phyloP scores from a whole-genome alignment of 768 basidiomycete species.

The Suillus alpinus region DNA sequence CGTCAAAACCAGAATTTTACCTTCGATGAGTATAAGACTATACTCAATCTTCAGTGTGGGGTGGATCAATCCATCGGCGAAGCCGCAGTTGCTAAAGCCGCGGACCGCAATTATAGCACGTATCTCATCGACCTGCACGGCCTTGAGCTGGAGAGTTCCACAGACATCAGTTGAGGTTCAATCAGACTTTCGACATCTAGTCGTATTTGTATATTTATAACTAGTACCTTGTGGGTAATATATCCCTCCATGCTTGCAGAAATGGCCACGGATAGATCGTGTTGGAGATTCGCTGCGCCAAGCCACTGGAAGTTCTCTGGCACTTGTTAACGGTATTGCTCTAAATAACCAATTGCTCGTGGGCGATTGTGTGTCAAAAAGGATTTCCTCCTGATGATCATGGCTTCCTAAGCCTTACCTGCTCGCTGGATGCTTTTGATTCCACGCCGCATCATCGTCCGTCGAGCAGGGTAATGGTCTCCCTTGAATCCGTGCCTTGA shows the following conservation, averaged over 20 bases:
- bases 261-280: background rate
- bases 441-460: conserved; percentile 36
- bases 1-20: conserved; percentile 62
- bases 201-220: conserved; percentile 4
- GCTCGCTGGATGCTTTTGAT: conserved; percentile 10
- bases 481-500: conserved; percentile 15
- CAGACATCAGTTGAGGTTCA: conserved; percentile 30
- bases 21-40: conserved; percentile 91
- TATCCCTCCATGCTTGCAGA: background rate
- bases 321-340: background rate
- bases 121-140: conserved; percentile 90
- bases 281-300: background rate
- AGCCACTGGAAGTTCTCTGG: background rate
- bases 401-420: background rate
- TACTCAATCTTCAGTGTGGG: conserved; percentile 87
- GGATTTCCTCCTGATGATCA: background rate
- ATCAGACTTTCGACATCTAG: background rate
- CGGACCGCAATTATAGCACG: conserved; percentile 76
- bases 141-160: conserved; percentile 54
- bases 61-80: conserved; percentile 62
- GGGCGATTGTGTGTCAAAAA: background rate
- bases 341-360: no score
- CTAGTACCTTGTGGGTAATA: conserved; percentile 9
- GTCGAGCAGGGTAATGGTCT: conserved; percentile 22
- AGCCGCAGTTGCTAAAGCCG: conserved; percentile 46